Evolutionary conservation across 1,284 basidiomycete species (phyloP), one percentile per base, ranked within the genome.

Genomic region (Cutaneotrichosporon dermatis): DNA sequence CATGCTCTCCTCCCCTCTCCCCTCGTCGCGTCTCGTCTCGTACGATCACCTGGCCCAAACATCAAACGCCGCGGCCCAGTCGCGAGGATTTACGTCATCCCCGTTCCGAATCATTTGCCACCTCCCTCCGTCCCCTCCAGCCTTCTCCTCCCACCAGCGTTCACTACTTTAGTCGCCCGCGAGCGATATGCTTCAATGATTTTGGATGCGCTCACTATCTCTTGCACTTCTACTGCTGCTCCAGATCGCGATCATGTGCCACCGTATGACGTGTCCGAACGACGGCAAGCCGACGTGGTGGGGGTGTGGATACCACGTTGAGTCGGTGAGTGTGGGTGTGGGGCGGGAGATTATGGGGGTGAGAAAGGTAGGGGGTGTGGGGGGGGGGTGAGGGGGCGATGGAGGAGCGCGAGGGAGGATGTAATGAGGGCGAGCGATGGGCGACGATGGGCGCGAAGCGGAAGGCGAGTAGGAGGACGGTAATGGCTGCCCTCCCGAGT

Each of bases 281-380:
- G 75, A 77, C 58, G 73, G 70, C 42, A 74, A 74, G 65, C 75
- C 74, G 34, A 76, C 75, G 44, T 78, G 76, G 76, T 78, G 76
- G 76, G 76, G 76, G 54, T 78, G 76, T 51, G 76, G 75, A 75
- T 54, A 62, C 12, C 76, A 78, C 56, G 74, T 78, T 51, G 75
- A 76, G 57, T 64, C 57, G 11, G 76, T 76, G 55, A 50, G 74
- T 36, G 25, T 25, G 25, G 25, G 25, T 25, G 25, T 25, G 25
- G 25, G 25, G 25, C 25, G 25, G 25, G 25, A 25, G 25, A 25
- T 36, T 10, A 9, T 16, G 13, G 5, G 16, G 43, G 16, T 8
- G 43, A 9, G 13, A 40, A 8, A 40, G 13, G 43, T 15, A 15
- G 3, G 43, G 43, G 43, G 15, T 10, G 6, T 44, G n/a, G n/a